These are phyloP conservation scores for Penicillium atrosanguineum DNA, from an alignment of 495 filamentous ascomycete species.

Conservation along the genomic window DNA sequence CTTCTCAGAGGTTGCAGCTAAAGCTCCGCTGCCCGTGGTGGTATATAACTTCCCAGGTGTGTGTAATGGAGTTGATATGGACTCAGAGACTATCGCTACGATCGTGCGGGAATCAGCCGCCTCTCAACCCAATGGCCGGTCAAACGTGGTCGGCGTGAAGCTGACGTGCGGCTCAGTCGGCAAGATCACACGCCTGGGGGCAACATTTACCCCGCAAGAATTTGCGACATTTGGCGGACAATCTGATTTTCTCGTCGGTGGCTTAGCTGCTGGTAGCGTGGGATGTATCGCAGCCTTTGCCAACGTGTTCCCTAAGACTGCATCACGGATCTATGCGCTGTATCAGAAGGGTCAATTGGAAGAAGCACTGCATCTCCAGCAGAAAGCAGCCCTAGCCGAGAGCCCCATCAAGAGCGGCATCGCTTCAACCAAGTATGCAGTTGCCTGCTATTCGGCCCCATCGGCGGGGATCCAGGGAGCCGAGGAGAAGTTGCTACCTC, in stretches of 20 bases:
- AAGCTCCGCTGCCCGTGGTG: conserved; percentile 55
- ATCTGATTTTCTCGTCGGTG: conserved; percentile 67
- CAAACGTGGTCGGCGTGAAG: conserved; percentile 63
- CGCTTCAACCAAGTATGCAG: conserved; percentile 62
- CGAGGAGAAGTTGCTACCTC: conserved; percentile 39
- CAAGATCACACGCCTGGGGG: conserved; percentile 59
- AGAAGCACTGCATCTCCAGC: conserved; percentile 69
- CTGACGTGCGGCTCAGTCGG: conserved; percentile 68
- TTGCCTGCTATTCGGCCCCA: conserved; percentile 32
- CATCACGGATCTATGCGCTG: conserved; percentile 61
- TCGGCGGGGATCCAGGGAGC: conserved; percentile 22
- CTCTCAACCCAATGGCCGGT: conserved; percentile 41
- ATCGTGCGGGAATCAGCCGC: conserved; percentile 45
- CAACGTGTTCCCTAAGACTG: conserved; percentile 63
- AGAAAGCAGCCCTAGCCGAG: conserved; percentile 70
- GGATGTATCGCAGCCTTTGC: conserved; percentile 68
- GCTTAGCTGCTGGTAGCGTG: conserved; percentile 33
- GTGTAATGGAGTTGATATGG: conserved; percentile 68
- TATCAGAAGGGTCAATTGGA: conserved; percentile 60
- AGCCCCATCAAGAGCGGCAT: conserved; percentile 79
- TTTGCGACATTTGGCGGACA: conserved; percentile 70
- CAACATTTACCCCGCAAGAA: conserved; percentile 48
- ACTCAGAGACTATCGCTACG: conserved; percentile 56
- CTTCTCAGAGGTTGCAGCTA: conserved; percentile 55
- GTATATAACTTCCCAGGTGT: conserved; percentile 73